Evolutionary conservation across 192 early-diverging fungal genomes (phyloP), one percentile per base, ranked within the genome.

Genomic region (Coemansia sp.): DNA sequence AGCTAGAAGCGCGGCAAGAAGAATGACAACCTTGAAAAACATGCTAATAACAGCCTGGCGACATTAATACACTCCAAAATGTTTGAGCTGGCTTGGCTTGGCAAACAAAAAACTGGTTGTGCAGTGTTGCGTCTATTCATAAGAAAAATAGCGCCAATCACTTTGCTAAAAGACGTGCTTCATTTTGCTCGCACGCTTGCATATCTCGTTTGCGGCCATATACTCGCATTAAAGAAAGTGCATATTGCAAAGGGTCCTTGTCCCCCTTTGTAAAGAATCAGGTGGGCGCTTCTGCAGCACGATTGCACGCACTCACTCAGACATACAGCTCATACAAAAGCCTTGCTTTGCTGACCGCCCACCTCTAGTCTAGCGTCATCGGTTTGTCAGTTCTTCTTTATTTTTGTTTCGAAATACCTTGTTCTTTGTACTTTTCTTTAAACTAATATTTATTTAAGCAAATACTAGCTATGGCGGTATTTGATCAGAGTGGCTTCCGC

Each of bases 151-250:
- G 41, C 15, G 41, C 15, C 41, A 45, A 35, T 60, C 45, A 5
- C 55, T 60, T 60, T 60, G 39, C 12, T 47, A 25, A 60, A 60
- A 60, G 58, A 25, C 58, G 15, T n/a, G 4, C 39, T 60, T 60
- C 58, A 48, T 60, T 60, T 60, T 37, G 25, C 58, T 23, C 23
- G 57, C 57, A 48, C 58, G 58, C 58, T 45, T 45, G 58, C 43
- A 60, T 60, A 55, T 60, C 45, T n/a, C 58, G 39, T 47, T 60
- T 60, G 45, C 25, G 22, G 58, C 47, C 58, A 60, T 60, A 25
- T 45, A 15, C 58, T 17, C 55, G 55, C 55, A 56, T 19, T 14
- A 32, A 27, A 37, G 15, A 32, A 11, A 23, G 6, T 32, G 29
- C 32, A 19, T 57, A n/a, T 57, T 1, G 37, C 53, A 57, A 38